Evolutionary conservation across 371 early-diverging fungal genomes (phyloP).

Genomic region (Zychaea mexicana): DNA sequence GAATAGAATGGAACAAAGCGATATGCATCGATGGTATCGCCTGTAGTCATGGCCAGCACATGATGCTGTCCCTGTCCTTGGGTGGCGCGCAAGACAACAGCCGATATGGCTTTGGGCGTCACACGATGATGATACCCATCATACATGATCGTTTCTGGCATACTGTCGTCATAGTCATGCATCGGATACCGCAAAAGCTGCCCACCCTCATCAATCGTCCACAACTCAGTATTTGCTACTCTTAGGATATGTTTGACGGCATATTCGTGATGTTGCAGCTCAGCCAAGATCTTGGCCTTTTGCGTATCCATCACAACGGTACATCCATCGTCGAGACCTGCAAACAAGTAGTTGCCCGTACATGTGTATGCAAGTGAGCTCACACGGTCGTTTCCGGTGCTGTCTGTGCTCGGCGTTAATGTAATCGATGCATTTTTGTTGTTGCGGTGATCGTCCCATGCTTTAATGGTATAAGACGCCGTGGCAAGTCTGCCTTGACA

Average conservation of each 20-base stretch:
- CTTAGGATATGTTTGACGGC: conserved; percentile 49
- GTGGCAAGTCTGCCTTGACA: conserved; percentile 12
- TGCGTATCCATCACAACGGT: conserved; percentile 57
- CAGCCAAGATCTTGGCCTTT: conserved; percentile 45
- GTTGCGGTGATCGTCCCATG: conserved; percentile 11
- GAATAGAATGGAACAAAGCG: conserved; percentile 21
- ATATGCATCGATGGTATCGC: conserved; percentile 18
- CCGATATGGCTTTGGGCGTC: conserved; percentile 11
- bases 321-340: conserved; percentile 63
- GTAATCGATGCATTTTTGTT: neutral
- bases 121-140: conserved; percentile 12
- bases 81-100: neutral
- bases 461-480: conserved; percentile 14
- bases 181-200: conserved; percentile 67
- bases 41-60: conserved; percentile 21
- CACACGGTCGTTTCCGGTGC: neutral
- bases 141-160: neutral
- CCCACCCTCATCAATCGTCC: conserved; percentile 80
- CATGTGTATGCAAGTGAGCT: conserved; percentile 28
- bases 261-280: conserved; percentile 9
- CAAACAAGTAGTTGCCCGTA: conserved; percentile 61
- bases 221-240: conserved; percentile 52
- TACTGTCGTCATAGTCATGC: conserved; percentile 1
- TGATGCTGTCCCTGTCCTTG: conserved; percentile 1
- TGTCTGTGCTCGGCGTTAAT: neutral